phyloP scores from a whole-genome alignment of 2,329 filamentous ascomycete species.

The Pseudogymnoascus sp. region DNA sequence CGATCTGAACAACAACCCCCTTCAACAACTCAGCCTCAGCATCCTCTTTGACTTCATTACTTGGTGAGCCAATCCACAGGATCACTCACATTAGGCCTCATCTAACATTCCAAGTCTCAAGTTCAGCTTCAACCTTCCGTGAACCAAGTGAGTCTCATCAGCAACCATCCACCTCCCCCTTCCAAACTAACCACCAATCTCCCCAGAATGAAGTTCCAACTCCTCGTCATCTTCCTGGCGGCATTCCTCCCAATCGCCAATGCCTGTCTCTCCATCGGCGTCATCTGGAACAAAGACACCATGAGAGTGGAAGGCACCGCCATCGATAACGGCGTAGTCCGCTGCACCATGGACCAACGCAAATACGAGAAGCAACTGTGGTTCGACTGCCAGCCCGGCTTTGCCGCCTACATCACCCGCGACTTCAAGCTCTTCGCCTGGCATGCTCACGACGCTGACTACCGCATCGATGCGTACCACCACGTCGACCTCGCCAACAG shows the following conservation, averaged over 20 bases:
- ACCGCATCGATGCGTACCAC: background rate
- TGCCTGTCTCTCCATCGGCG: background rate
- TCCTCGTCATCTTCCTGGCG: background rate
- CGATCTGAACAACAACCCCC: background rate
- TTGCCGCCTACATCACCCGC: background rate
- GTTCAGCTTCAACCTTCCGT: background rate
- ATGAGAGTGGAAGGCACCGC: background rate
- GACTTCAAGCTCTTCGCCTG: background rate
- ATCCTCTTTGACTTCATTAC: background rate
- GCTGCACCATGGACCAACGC: background rate
- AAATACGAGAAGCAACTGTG: background rate
- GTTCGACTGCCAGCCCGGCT: background rate
- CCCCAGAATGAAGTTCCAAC: background rate
- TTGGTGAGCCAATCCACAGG: background rate
- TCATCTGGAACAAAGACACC: background rate
- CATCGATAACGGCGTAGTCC: background rate
- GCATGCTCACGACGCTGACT: background rate
- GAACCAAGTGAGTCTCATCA: background rate
- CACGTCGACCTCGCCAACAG: background rate
- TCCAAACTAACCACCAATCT: background rate
- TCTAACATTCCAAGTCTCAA: background rate
- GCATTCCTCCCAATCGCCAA: background rate
- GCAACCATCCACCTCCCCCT: background rate
- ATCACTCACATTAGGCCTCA: background rate
- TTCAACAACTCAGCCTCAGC: background rate